Conservation (phyloP, 805 yeast species). For the Yarrowia sp. region DNA sequence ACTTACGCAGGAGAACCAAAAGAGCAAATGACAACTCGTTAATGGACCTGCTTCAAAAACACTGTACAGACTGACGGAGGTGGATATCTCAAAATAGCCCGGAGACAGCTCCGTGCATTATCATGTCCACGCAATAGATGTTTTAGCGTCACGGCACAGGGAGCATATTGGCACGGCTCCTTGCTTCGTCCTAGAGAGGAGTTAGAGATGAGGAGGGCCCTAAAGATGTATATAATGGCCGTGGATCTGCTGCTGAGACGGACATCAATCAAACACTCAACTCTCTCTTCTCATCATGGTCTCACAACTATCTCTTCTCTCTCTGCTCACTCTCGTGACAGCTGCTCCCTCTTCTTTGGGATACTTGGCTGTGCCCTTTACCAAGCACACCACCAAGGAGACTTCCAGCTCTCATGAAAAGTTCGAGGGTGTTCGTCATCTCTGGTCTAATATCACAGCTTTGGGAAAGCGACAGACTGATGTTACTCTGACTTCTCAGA, state of each 20-base stretch:
- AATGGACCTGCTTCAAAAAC: too few species aligned
- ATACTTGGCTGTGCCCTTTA: slow-evolving; percentile 18
- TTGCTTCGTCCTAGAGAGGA: background rate
- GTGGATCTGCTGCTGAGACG: background rate
- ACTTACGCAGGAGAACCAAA: too few species aligned
- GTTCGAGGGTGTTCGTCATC: slow-evolving; percentile 14
- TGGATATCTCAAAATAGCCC: background rate
- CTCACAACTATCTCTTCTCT: slow-evolving; percentile 15
- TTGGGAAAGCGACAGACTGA: slow-evolving; percentile 7
- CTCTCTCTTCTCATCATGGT: slow-evolving; percentile 4
- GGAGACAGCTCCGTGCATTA: slow-evolving; percentile 12
- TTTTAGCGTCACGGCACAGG: slow-evolving; percentile 11
- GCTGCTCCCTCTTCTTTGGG: slow-evolving; percentile 31
- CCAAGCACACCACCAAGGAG: slow-evolving; percentile 11
- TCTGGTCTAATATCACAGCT: slow-evolving; percentile 11
- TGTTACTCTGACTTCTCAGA: slow-evolving; percentile 25
- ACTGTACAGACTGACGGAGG: background rate
- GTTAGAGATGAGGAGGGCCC: background rate
- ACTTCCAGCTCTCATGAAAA: background rate
- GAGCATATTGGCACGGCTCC: slow-evolving; percentile 13
- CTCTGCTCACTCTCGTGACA: slow-evolving; percentile 20
- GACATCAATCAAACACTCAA: background rate
- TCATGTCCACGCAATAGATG: slow-evolving; percentile 1
- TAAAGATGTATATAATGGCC: background rate
- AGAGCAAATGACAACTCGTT: too few species aligned